Base-by-base conservation (phyloP, 2,329 filamentous ascomycete species). In the Sclerotinia minor region DNA sequence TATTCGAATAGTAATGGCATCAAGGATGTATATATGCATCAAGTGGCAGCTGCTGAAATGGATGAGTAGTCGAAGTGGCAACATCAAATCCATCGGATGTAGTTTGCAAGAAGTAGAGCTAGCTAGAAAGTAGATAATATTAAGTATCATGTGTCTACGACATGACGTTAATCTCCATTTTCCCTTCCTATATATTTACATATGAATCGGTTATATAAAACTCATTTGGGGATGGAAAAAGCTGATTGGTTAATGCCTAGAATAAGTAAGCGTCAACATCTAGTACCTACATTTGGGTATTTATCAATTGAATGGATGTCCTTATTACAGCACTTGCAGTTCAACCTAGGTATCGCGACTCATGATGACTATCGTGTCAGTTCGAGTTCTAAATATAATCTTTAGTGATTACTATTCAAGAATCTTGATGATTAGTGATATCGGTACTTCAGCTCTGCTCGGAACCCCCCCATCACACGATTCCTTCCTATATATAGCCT, bases 341-440 rank as follows among this genome's bases (percentile, higher is more conserved):
- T 8, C 2, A 6, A 44, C 4, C 0, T 44, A 19, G 9, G 24
- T 55, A 5, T 5, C 38, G 38, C 5, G 13, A 35, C 21, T 64
- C 1, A 19, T 32, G 24, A 44, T 64, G 8, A 44, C 9, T 55
- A 55, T 64, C 19, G 44, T 4, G 8, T 15, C 61, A 26, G 8
- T 29, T 19, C 13, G 32, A 41, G 5, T 8, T 32, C 11, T 11
- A 2, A 47, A 15, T 32, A 17, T 32, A 5, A 6, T 0, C 8
- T 32, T 60, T 47, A n/a, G 6, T 7, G 57, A 60, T 47, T 60
- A 47, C 41, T 47, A 47, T 47, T 47, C 26, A 11, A 11, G 2
- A 1, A 29, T 32, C 13, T 60, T 29, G 57, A 21, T 32, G 57
- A 60, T 60, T 47, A 60, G 57, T 60, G 41, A 60, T 41, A 41